Conservation (phyloP, 2,329 filamentous ascomycete genomes). For the Colletotrichum nymphaeae region DNA sequence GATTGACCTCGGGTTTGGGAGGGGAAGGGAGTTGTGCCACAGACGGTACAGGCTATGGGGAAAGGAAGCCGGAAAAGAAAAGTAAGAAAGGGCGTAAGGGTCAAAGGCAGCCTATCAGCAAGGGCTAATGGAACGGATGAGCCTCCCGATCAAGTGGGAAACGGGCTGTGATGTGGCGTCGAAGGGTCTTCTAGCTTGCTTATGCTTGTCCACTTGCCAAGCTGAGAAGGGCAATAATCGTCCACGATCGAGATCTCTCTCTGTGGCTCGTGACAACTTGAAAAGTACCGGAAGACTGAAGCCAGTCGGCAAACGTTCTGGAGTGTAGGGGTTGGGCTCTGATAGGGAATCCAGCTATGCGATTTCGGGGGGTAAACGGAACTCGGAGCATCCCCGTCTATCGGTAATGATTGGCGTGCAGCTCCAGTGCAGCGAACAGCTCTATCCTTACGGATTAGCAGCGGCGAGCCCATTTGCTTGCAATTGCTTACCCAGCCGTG, state of each 20-base stretch:
- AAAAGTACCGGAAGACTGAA: neutral
- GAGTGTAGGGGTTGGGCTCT: neutral
- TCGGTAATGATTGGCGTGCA: neutral
- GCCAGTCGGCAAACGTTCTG: neutral
- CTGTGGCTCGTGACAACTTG: slow-evolving; percentile 22
- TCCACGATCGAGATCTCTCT: slow-evolving; percentile 30
- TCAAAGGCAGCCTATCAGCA: neutral
- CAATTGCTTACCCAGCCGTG: too few species aligned
- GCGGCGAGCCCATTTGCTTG: too few species aligned
- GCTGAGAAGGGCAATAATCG: slow-evolving; percentile 29
- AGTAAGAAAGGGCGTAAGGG: neutral
- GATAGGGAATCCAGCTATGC: neutral
- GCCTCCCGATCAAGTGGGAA: slow-evolving; percentile 16
- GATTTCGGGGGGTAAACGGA: neutral
- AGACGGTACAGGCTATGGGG: neutral
- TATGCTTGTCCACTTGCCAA: slow-evolving; percentile 20
- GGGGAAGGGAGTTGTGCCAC: neutral
- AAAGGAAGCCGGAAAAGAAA: neutral
- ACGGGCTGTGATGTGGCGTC: slow-evolving; percentile 17
- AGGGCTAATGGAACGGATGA: slow-evolving; percentile 9
- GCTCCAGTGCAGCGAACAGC: neutral
- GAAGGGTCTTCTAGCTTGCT: slow-evolving; percentile 16
- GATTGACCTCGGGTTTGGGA: neutral
- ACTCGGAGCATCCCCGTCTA: neutral
- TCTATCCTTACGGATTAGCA: too few species aligned